Base-by-base conservation (phyloP, 2,329 filamentous ascomycete species). In the Arthroderma sp. region DNA sequence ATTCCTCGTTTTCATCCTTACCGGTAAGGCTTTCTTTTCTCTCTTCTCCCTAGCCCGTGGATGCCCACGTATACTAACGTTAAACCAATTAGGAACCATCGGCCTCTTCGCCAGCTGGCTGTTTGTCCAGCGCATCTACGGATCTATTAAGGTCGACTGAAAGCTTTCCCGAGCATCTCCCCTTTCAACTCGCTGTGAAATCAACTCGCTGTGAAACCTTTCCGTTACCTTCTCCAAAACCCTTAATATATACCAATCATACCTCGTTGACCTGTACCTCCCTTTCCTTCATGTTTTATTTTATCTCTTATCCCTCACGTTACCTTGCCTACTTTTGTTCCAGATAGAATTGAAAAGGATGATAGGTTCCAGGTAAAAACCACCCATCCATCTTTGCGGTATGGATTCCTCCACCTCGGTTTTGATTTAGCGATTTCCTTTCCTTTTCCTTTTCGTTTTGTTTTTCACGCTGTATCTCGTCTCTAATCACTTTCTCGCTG, bases 71-170 rank as follows among this genome's bases (percentile, higher is more conserved):
- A 38, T 9, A 36, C 34, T 36, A 57, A 51, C 58, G 51, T 51
- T 8, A 27, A 37, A 15, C 32, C 10, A 44, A 39, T 3, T 51
- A 95, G 91, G 89, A 30, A 84, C 89, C 0, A 96, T 98, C 60
- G 91, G 91, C 45, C 95, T 91, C 70, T 86, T 95, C 56, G 80
- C 91, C 6, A 93, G 86, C 62, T 96, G 88, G 86, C 76, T 83
- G 61, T 98, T 98, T 61, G 83, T 94, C 43, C 78, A 85, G 54
- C 89, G 84, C 63, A 98, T 98, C 50, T 98, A 98, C 64, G 72
- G 79, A 27, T 95, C 88, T n/a, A 94, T 98, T 69, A 98, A 98
- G 72, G 87, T 98, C 52, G 91, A 98, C 62, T 98, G 65, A 66
- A 7, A 6, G 6, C 1, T 28, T 29, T 8, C 15, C 8, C 3